Evolutionary conservation across 2,329 filamentous ascomycete genomes (phyloP).

Genomic region (Pezizomycotina sp.): DNA sequence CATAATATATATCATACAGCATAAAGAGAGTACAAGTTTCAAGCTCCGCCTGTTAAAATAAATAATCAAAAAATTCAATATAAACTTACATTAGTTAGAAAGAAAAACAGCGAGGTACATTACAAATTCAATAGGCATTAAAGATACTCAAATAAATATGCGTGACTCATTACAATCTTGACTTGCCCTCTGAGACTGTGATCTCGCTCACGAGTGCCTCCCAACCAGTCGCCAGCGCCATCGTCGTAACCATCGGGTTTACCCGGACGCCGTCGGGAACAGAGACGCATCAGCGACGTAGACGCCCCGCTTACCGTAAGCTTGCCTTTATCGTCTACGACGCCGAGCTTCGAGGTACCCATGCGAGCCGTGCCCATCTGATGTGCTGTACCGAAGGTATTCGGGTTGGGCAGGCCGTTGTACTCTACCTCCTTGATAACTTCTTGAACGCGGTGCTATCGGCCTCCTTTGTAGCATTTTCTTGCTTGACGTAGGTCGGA

Average conservation of each 20-base stretch:
- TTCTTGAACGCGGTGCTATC: constrained; percentile 14
- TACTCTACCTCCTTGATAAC: constrained; percentile 7
- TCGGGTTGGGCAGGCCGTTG: constrained; percentile 32
- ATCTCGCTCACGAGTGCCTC: no score
- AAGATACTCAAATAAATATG: no score
- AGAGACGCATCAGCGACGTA: constrained; percentile 61
- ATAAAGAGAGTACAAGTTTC: no score
- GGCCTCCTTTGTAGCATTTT: constrained; percentile 21
- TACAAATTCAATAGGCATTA: no score
- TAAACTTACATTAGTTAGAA: no score
- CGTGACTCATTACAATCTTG: no score
- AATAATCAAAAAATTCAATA: no score
- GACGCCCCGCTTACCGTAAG: constrained; percentile 50
- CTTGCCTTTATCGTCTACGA: constrained; percentile 43
- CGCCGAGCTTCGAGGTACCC: constrained; percentile 40
- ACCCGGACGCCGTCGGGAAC: constrained; percentile 61
- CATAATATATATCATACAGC: no score
- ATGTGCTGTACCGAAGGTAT: constrained; percentile 51
- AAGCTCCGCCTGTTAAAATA: no score
- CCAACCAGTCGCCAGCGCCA: constrained; percentile 57
- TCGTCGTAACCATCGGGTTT: constrained; percentile 65
- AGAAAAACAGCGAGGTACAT: no score
- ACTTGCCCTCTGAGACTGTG: no score
- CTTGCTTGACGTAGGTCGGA: constrained; percentile 40
- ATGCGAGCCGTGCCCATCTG: constrained; percentile 69